A percentile compares a stretch with the other conserved stretches of the same genome.
phyloP scores from a whole-genome alignment of 2,329 filamentous ascomycete species.

The Cylindrodendrum hubeiense region DNA sequence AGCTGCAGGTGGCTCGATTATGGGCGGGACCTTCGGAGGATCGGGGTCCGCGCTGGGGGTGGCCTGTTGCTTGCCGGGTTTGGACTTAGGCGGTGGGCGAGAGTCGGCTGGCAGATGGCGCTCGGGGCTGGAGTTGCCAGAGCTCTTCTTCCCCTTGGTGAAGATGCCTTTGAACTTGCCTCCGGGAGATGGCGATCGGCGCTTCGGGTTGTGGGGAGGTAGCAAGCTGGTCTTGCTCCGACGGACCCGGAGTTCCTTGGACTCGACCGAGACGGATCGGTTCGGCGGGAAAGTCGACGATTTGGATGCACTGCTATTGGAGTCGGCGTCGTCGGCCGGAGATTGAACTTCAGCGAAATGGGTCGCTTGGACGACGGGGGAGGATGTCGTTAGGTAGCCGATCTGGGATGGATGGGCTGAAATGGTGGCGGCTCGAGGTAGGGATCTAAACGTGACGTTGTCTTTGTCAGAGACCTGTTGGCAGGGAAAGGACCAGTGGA shows the following conservation, averaged over 20 bases:
- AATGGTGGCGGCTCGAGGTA: constrained; percentile 44
- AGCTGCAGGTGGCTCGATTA: constrained; percentile 46
- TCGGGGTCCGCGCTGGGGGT: constrained; percentile 35
- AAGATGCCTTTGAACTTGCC: constrained; percentile 79
- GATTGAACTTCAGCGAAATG: constrained; percentile 52
- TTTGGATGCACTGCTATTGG: constrained; percentile 41
- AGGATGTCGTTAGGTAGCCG: constrained; percentile 77
- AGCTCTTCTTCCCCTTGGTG: constrained; percentile 48
- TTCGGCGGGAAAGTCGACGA: constrained; percentile 41
- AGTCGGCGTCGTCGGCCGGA: constrained; percentile 37
- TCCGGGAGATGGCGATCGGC: constrained; percentile 76
- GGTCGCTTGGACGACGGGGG: constrained; percentile 72
- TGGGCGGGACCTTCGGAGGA: constrained; percentile 33
- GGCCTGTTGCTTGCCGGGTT: constrained; percentile 33
- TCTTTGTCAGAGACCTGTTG: constrained; percentile 34
- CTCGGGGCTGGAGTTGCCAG: constrained; percentile 39
- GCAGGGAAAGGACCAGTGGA: constrained; percentile 30
- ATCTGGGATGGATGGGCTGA: constrained; percentile 74
- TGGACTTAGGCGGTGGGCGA: constrained; percentile 33
- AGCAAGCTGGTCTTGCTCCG: constrained; percentile 44
- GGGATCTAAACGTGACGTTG: constrained; percentile 43
- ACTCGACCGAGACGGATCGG: constrained; percentile 42
- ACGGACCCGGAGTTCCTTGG: constrained; percentile 41
- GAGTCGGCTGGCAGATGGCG: constrained; percentile 31
- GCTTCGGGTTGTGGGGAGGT: constrained; percentile 54